A percentile compares a stretch with the other conserved stretches of the same genome.
Evolutionary conservation across 331 rosid species (phyloP).

Genomic region (Malus hybrid): DNA sequence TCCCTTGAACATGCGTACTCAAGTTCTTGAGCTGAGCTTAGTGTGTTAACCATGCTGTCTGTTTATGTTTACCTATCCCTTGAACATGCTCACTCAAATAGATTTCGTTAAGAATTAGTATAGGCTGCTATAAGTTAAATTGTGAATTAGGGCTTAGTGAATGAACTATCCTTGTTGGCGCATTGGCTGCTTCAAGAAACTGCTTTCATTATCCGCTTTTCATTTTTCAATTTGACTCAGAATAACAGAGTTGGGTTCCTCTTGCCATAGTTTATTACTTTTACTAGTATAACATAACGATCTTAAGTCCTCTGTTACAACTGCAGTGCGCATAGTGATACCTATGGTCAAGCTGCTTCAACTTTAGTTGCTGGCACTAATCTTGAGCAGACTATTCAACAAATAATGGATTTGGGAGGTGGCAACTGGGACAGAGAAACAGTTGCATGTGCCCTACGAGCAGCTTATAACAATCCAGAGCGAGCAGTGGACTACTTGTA

Average conservation of each 20-base stretch:
- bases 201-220: background rate
- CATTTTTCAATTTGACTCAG: background rate
- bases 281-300: background rate
- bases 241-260: background rate
- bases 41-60: no score
- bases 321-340: conserved; percentile 51
- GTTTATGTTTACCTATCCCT: no score
- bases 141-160: background rate
- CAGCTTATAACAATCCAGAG: conserved; percentile 94
- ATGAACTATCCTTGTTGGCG: background rate
- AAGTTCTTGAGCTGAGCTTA: background rate
- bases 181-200: background rate
- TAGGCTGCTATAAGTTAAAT: background rate
- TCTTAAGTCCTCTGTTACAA: background rate
- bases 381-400: conserved; percentile 86
- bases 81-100: background rate
- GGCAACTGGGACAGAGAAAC: conserved; percentile 96
- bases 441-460: conserved; percentile 77
- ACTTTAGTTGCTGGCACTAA: conserved; percentile 70
- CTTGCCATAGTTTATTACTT: background rate
- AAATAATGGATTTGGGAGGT: conserved; percentile 93
- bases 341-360: conserved; percentile 89
- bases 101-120: background rate
- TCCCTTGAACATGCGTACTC: no score
- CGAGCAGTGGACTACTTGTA: conserved; percentile 96